Conservation (phyloP, 495 filamentous ascomycete species). For the Xylaria curta region DNA sequence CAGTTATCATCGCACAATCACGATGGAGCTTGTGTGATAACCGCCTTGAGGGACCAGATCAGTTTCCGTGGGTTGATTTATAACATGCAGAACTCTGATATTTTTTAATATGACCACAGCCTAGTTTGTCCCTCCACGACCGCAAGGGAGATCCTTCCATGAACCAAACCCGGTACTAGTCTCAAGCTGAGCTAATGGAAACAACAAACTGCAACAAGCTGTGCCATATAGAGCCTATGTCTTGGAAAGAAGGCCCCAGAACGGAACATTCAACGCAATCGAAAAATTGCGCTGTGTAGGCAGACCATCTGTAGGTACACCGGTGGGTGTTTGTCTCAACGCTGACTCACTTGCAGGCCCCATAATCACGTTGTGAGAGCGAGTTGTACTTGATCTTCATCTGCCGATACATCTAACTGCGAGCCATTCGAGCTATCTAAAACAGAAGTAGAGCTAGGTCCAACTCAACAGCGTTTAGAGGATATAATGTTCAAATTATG, state of each 20-base stretch:
- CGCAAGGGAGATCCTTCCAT: neutral
- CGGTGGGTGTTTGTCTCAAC: neutral
- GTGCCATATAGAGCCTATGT: neutral
- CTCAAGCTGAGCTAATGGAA: neutral
- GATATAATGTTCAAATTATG: neutral
- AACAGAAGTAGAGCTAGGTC: too few species aligned
- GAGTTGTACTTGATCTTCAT: neutral
- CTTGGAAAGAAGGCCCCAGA: neutral
- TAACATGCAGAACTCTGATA: too few species aligned
- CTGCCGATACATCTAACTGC: neutral
- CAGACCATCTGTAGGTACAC: too few species aligned
- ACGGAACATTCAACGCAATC: neutral
- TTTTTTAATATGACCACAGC: too few species aligned
- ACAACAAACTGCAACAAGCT: neutral
- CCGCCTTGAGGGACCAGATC: neutral
- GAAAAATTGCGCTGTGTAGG: too few species aligned
- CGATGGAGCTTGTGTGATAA: neutral
- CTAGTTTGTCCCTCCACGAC: neutral
- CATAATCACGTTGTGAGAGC: neutral
- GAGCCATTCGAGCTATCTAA: too few species aligned
- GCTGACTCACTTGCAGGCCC: neutral
- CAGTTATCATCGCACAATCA: neutral
- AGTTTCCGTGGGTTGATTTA: neutral
- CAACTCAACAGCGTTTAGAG: neutral
- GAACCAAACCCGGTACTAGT: neutral